These are phyloP conservation scores for Cordyceps militaris DNA, from an alignment of 2,329 filamentous ascomycete genomes.

Conservation along the genomic window DNA sequence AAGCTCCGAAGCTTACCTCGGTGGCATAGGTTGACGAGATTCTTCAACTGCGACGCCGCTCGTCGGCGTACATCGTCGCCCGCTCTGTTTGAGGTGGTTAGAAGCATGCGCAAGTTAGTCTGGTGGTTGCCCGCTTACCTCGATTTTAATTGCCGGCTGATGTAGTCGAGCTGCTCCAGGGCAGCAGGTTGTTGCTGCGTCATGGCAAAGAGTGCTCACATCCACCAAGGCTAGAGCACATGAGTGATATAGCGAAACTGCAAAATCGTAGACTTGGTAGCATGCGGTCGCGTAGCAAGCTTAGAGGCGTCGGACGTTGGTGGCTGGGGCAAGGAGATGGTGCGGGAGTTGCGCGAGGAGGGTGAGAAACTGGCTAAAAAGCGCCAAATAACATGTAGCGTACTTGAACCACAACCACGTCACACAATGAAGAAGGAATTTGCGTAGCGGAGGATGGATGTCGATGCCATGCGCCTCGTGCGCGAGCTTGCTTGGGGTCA, in stretches of 20 bases:
- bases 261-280: neutral
- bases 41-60: slow-evolving; percentile 46
- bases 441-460: slow-evolving; percentile 2
- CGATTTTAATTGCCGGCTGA: slow-evolving; percentile 49
- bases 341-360: neutral
- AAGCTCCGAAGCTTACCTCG: slow-evolving; percentile 36
- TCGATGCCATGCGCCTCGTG: neutral
- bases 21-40: slow-evolving; percentile 48
- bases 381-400: neutral
- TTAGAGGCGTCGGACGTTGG: neutral
- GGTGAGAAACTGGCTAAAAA: neutral
- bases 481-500: slow-evolving; percentile 1
- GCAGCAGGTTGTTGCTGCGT: slow-evolving; percentile 45
- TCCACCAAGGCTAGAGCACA: neutral
- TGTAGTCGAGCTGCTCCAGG: slow-evolving; percentile 47
- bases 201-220: slow-evolving; percentile 23
- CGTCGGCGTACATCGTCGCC: slow-evolving; percentile 46
- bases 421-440: neutral
- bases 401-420: slow-evolving; percentile 1
- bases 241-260: neutral
- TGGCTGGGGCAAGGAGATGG: neutral
- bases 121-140: slow-evolving; percentile 32
- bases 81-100: slow-evolving; percentile 18
- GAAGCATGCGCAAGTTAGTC: neutral
- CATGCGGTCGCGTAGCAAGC: neutral